A percentile compares a stretch with the other conserved stretches of the same genome.
These are phyloP conservation scores for Fusarium verticillioides DNA, from an alignment of 2,329 filamentous ascomycete species.

Conservation along the genomic window DNA sequence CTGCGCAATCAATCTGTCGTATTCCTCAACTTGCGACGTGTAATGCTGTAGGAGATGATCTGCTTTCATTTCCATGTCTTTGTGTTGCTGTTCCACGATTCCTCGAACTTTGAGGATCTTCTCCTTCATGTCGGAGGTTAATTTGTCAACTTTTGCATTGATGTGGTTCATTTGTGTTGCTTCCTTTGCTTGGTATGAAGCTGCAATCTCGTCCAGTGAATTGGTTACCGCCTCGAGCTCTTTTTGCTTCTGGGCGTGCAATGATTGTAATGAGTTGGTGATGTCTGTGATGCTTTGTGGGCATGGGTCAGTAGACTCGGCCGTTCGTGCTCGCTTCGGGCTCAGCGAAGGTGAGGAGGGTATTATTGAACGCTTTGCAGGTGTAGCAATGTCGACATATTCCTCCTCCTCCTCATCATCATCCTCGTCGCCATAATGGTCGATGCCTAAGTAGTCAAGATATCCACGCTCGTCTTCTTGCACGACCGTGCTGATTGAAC, in stretches of 20 bases:
- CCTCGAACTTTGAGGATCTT: background rate
- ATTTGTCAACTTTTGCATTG: background rate
- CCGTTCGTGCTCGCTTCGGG: background rate
- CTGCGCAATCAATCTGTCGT: background rate
- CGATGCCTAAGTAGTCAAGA: background rate
- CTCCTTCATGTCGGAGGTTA: background rate
- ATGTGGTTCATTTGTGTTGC: background rate
- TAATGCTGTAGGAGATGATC: background rate
- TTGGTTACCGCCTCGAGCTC: background rate
- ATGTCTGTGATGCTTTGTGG: background rate
- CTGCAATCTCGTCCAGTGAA: background rate
- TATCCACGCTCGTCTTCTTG: background rate
- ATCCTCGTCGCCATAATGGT: background rate
- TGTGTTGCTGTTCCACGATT: background rate
- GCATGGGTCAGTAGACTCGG: background rate
- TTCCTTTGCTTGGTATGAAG: background rate
- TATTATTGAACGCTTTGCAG: background rate
- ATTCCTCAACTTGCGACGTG: background rate
- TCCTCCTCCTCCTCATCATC: background rate
- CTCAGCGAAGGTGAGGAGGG: background rate
- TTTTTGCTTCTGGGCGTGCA: background rate
- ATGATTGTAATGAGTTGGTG: background rate
- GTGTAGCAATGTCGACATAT: background rate
- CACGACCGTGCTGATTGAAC: accelerated
- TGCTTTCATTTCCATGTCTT: background rate